These are phyloP conservation scores for Phialophora verrucosa DNA, from an alignment of 2,329 filamentous ascomycete species.

Conservation along the genomic window DNA sequence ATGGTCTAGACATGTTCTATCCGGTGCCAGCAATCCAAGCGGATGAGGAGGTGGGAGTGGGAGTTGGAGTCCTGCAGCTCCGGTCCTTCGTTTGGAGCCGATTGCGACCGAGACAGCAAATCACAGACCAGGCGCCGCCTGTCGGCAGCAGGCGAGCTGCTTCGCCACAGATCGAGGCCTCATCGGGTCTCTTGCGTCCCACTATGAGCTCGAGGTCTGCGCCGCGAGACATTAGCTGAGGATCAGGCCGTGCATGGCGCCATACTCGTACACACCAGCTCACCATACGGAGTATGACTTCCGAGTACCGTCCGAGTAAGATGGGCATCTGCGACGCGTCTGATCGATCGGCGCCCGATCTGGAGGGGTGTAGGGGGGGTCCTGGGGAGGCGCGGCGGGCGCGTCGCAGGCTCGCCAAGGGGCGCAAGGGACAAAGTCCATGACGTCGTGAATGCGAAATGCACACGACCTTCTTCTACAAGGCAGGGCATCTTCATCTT, in stretches of 20 bases:
- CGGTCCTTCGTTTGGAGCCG: not conserved
- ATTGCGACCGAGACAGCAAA: slow-evolving; percentile 3
- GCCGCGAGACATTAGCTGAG: not conserved
- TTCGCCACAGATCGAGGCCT: not conserved
- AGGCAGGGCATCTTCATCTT: not conserved
- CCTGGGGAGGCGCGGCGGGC: not conserved
- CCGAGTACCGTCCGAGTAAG: not conserved
- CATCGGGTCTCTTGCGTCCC: not conserved
- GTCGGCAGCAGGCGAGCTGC: not conserved
- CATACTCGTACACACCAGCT: not conserved
- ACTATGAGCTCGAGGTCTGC: not conserved
- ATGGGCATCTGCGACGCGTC: not conserved
- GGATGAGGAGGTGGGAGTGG: not conserved
- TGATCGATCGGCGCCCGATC: slow-evolving; percentile 1
- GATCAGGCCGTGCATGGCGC: not conserved
- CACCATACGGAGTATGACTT: not conserved
- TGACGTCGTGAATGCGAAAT: slow-evolving; percentile 5
- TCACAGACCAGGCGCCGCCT: not conserved
- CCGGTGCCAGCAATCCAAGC: not conserved
- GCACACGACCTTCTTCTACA: not conserved
- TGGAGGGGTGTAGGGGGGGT: not conserved
- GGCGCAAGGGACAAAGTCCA: not conserved
- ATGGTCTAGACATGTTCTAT: not conserved
- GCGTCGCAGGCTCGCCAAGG: slow-evolving; percentile 1
- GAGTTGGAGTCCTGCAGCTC: not conserved